These are phyloP conservation scores for Oryza australiensis DNA, from an alignment of 176 grass and related monocot species.

Conservation along the genomic window DNA sequence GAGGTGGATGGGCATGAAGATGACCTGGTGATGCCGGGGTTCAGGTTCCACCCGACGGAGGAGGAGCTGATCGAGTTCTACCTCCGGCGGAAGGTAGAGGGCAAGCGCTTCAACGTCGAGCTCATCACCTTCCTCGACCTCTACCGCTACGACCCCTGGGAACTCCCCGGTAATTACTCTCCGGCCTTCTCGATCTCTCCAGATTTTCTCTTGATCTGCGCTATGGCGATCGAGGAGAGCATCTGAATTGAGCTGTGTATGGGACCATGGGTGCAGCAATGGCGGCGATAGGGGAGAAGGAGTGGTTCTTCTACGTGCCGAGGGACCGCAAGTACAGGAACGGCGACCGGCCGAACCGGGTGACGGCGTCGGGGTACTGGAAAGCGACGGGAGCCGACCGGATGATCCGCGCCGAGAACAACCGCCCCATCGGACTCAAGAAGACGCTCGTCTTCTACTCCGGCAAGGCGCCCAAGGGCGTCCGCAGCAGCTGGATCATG, in stretches of 20 bases:
- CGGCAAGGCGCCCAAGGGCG: constrained; percentile 95
- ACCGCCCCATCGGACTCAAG: constrained; percentile 80
- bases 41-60: constrained; percentile 98
- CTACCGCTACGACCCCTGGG: constrained; percentile 97
- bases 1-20: constrained; percentile 65
- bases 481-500: constrained; percentile 95
- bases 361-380: constrained; percentile 96
- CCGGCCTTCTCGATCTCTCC: too few species aligned
- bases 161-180: constrained; percentile 67
- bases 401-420: constrained; percentile 67
- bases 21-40: constrained; percentile 90
- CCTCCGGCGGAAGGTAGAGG: constrained; percentile 90
- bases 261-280: constrained; percentile 50
- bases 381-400: constrained; percentile 95
- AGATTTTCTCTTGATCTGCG: too few species aligned
- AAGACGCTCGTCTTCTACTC: constrained; percentile 99
- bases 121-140: constrained; percentile 95
- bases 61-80: constrained; percentile 99
- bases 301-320: constrained; percentile 99
- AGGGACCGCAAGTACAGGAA: constrained; percentile 96
- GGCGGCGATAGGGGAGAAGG: constrained; percentile 97
- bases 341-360: constrained; percentile 91
- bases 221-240: too few species aligned
- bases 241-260: background rate
- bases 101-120: constrained; percentile 95